Percentiles rank a stretch among this genome's conserved stretches.
Evolutionary conservation across 306 rosid genomes (phyloP).

Genomic region (Acacia acuminata): DNA sequence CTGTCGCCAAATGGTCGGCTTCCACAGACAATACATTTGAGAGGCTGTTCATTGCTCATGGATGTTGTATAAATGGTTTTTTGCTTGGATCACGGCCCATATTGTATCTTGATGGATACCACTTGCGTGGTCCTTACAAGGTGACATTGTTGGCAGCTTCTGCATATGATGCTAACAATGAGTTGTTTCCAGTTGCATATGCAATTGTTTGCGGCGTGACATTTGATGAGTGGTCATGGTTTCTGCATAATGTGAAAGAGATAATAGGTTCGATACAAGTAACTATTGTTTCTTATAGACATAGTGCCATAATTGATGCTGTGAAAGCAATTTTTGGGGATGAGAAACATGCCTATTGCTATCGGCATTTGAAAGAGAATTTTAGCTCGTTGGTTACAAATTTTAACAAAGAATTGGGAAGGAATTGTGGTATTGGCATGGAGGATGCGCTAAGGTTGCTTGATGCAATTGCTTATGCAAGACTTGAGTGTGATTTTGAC

Average conservation of each 20-base stretch:
- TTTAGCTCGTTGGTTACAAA: not conserved
- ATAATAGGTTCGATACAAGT: not conserved
- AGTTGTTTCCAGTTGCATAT: not conserved
- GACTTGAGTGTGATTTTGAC: not conserved
- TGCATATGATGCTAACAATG: not conserved
- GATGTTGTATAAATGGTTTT: not conserved
- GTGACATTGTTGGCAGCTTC: not conserved
- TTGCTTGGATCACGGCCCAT: not conserved
- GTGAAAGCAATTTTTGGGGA: not conserved
- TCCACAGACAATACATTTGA: not conserved
- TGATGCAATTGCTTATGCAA: not conserved
- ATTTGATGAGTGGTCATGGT: not conserved
- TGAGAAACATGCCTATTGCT: not conserved
- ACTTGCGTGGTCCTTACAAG: not conserved
- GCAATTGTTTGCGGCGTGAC: not conserved
- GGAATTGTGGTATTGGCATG: not conserved
- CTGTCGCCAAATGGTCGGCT: not conserved
- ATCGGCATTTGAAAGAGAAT: not conserved
- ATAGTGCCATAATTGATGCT: not conserved
- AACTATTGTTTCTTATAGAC: not conserved
- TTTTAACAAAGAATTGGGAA: not conserved
- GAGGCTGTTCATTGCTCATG: not conserved
- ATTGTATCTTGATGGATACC: not conserved
- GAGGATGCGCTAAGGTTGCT: not conserved
- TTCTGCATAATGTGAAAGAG: not conserved